phyloP scores from a whole-genome alignment of 306 rosid genomes.

The Corylus americana region DNA sequence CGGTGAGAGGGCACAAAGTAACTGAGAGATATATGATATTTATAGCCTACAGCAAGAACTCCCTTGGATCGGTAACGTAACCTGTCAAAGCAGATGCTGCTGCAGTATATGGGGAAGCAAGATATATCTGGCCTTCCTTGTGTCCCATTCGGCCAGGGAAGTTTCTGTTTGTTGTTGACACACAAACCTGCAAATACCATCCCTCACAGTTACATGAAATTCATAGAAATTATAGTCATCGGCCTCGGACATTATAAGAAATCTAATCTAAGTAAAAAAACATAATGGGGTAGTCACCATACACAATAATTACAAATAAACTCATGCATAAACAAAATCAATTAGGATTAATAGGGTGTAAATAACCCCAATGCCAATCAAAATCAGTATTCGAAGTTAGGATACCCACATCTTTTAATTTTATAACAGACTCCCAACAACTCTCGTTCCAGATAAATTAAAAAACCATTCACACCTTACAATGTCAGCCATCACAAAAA shows the following conservation, averaged over 20 bases:
- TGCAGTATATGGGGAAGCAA: slow-evolving; percentile 94
- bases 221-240: neutral
- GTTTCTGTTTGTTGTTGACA: slow-evolving; percentile 85
- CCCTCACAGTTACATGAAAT: neutral
- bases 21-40: neutral
- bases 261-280: neutral
- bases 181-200: slow-evolving; percentile 66
- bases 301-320: neutral
- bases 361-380: neutral
- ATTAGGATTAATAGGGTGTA: neutral
- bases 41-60: slow-evolving; percentile 65
- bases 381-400: too few species aligned
- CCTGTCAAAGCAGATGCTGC: slow-evolving; percentile 99
- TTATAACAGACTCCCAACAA: neutral
- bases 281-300: neutral
- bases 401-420: too few species aligned
- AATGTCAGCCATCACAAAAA: neutral
- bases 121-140: slow-evolving; percentile 85
- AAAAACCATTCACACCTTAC: neutral
- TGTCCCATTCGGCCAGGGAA: slow-evolving; percentile 99
- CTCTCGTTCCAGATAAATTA: neutral
- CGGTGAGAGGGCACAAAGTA: neutral
- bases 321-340: neutral
- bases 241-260: neutral
- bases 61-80: slow-evolving; percentile 89